Evolutionary conservation across 371 early-diverging fungal genomes (phyloP).

Genomic region (Cokeromyces recurvatus): DNA sequence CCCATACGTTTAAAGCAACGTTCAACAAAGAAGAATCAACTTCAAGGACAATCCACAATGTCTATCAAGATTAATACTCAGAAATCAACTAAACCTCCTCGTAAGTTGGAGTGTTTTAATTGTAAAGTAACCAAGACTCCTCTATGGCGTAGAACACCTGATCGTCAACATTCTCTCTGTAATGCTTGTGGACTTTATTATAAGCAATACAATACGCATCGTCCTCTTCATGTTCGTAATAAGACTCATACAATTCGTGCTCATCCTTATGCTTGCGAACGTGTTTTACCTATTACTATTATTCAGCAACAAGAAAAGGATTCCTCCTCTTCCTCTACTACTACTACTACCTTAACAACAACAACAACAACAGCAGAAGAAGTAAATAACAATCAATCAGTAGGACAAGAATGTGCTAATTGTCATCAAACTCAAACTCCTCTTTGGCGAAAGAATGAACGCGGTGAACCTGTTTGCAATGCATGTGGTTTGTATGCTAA

Average conservation of each 20-base stretch:
- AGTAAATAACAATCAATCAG: neutral
- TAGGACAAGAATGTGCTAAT: conserved; percentile 62
- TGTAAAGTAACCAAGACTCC: conserved; percentile 78
- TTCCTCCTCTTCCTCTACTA: conserved; percentile 2
- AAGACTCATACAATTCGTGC: conserved; percentile 34
- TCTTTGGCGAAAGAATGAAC: conserved; percentile 83
- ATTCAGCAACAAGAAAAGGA: neutral
- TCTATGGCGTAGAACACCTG: conserved; percentile 80
- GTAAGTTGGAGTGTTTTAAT: conserved; percentile 74
- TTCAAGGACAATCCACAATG: conserved; percentile 21
- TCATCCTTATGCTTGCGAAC: conserved; percentile 20
- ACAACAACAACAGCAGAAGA: too few relatives aligned
- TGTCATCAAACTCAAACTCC: conserved; percentile 86
- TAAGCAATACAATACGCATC: conserved; percentile 68
- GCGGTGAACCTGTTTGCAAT: conserved; percentile 85
- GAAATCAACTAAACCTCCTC: conserved; percentile 32
- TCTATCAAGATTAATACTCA: conserved; percentile 19
- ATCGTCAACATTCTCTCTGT: conserved; percentile 71
- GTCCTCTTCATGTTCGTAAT: conserved; percentile 62
- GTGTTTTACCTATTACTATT: conserved; percentile 13
- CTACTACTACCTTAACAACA: neutral
- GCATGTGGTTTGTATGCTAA: conserved; percentile 83
- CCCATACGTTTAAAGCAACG: neutral
- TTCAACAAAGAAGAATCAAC: conserved; percentile 13
- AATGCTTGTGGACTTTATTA: conserved; percentile 83